Percentiles rank a stretch among this genome's conserved stretches.
These are phyloP conservation scores for Botryotinia narcissicola DNA, from an alignment of 2,329 filamentous ascomycete species.

Conservation along the genomic window DNA sequence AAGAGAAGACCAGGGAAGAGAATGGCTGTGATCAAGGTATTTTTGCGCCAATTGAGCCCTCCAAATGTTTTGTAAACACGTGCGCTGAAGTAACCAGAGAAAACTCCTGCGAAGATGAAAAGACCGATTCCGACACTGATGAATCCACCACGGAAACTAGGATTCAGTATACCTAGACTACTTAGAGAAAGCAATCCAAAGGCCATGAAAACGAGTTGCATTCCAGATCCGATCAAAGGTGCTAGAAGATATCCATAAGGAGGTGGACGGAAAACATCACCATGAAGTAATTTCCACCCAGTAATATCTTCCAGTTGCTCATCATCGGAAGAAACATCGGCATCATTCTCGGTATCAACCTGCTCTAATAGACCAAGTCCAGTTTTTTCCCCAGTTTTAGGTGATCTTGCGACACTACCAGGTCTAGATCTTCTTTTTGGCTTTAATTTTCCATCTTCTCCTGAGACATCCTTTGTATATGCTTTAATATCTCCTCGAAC, in stretches of 20 bases:
- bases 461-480: conserved; percentile 58
- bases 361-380: conserved; percentile 59
- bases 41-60: conserved; percentile 70
- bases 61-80: conserved; percentile 82
- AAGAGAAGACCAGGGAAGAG: conserved; percentile 80
- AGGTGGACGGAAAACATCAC: conserved; percentile 81
- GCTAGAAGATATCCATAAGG: conserved; percentile 69
- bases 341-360: conserved; percentile 51
- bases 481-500: conserved; percentile 76
- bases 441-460: conserved; percentile 65
- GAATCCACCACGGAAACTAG: conserved; percentile 86
- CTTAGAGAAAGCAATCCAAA: conserved; percentile 69
- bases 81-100: conserved; percentile 85
- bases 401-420: conserved; percentile 43
- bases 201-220: conserved; percentile 82
- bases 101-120: conserved; percentile 78
- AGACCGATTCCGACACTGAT: conserved; percentile 79
- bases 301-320: conserved; percentile 75
- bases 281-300: conserved; percentile 85
- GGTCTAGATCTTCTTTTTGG: conserved; percentile 49
- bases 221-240: conserved; percentile 79
- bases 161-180: conserved; percentile 76
- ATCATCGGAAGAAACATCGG: conserved; percentile 62
- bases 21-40: conserved; percentile 72
- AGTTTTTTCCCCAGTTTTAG: conserved; percentile 51